Conservation (phyloP, 2,329 filamentous ascomycete species). For the Pseudogymnoascus sp. region DNA sequence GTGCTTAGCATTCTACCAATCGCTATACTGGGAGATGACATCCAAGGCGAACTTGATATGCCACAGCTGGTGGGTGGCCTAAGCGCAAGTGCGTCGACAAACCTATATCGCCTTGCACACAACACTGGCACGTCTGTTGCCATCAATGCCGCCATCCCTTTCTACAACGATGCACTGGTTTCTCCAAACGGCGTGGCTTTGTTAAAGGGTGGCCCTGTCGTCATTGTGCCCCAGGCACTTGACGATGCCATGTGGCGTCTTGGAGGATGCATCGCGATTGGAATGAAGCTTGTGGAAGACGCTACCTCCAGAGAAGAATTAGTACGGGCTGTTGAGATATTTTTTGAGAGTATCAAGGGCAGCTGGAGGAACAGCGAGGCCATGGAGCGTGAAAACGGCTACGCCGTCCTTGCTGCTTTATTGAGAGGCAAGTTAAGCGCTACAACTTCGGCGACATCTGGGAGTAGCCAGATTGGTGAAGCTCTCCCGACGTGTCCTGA, state of each 20-base stretch:
- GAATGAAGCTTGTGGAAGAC: constrained; percentile 76
- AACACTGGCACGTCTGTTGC: constrained; percentile 72
- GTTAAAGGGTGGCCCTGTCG: constrained; percentile 74
- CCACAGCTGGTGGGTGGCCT: constrained; percentile 69
- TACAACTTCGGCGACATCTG: constrained; percentile 36
- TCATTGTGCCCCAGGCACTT: constrained; percentile 73
- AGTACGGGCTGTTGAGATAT: constrained; percentile 70
- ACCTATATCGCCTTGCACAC: constrained; percentile 62
- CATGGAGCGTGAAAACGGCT: constrained; percentile 94
- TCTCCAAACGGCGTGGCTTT: constrained; percentile 75
- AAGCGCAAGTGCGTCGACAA: constrained; percentile 64
- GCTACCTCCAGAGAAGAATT: constrained; percentile 65
- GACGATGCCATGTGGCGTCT: constrained; percentile 91
- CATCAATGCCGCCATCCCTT: constrained; percentile 81
- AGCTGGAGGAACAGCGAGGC: constrained; percentile 98
- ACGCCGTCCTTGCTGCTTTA: constrained; percentile 77
- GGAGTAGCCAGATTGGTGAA: constrained; percentile 30
- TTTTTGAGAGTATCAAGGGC: constrained; percentile 78
- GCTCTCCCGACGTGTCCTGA: constrained; percentile 39
- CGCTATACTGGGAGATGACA: constrained; percentile 74
- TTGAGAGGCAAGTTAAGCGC: constrained; percentile 67
- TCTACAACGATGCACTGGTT: constrained; percentile 81
- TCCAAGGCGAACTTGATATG: constrained; percentile 64
- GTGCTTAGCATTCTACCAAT: constrained; percentile 77
- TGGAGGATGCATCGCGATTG: constrained; percentile 82